These are phyloP conservation scores for Pyricularia pennisetigena DNA, from an alignment of 2,329 filamentous ascomycete species.

Conservation along the genomic window DNA sequence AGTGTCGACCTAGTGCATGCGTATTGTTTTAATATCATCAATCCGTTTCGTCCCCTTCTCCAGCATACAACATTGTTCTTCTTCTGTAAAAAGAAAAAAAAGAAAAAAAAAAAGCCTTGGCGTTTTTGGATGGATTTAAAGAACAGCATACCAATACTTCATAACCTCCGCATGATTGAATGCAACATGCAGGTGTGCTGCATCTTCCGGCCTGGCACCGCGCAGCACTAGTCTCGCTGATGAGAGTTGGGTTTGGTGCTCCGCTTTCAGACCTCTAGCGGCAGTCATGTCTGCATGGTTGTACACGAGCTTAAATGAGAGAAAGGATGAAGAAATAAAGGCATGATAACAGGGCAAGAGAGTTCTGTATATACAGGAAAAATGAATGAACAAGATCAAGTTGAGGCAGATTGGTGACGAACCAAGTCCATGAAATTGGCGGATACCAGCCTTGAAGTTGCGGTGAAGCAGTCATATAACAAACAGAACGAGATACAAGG, in stretches of 20 bases:
- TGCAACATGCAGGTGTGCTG: not conserved
- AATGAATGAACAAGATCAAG: not conserved
- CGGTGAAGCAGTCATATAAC: not conserved
- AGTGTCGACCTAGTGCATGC: not conserved
- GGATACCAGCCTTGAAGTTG: not conserved
- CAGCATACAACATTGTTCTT: not conserved
- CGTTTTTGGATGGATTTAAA: not conserved
- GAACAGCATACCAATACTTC: slow-evolving; percentile 1
- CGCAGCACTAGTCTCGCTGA: slow-evolving; percentile 3
- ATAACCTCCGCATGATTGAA: slow-evolving; percentile 3
- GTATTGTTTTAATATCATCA: not conserved
- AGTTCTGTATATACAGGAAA: not conserved
- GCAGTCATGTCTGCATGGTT: not conserved
- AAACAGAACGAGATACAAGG: not conserved
- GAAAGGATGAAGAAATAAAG: not conserved
- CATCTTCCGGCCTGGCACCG: not conserved
- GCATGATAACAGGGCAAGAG: not conserved
- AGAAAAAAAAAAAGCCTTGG: not conserved
- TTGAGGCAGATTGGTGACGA: not conserved
- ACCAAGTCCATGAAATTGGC: not conserved
- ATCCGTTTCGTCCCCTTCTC: not conserved
- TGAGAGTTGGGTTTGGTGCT: not conserved
- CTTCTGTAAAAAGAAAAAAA: not conserved
- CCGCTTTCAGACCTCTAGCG: not conserved
- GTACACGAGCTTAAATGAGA: not conserved